Evolutionary conservation across 2,329 filamentous ascomycete genomes (phyloP), one percentile per base, ranked within the genome.

Genomic region (Pseudomassariella vexata): DNA sequence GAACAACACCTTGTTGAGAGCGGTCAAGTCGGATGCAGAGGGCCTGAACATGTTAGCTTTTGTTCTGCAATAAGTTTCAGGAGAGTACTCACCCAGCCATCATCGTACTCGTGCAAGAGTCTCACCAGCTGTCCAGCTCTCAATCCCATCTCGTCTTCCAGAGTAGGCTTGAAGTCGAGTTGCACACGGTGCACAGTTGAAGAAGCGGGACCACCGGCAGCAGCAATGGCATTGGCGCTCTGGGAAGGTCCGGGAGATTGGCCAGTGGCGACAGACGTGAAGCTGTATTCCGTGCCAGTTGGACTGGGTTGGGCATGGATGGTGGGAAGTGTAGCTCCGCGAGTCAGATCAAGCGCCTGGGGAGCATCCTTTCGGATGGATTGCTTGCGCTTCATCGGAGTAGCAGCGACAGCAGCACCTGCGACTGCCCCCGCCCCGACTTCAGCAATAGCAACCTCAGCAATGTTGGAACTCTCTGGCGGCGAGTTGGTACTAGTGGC

Each of bases 21-120:
- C 88, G 83, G 59, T 96, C 89, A 49, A 96, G 80, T 44, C 82
- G 83, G 46, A 88, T 84, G 60, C 88, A 95, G 34, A 96, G 85
- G 52, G 89, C 86, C 85, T 89, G 43, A 5, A 7, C 17, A 15
- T 20, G 25, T 18, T n/a, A n/a, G n/a, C n/a, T n/a, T n/a, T n/a
- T n/a, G n/a, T n/a, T n/a, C n/a, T n/a, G n/a, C n/a, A n/a, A n/a
- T n/a, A n/a, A n/a, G n/a, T n/a, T n/a, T n/a, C n/a, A 24, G 12
- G 20, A 30, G 23, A 31, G 18, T 34, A 72, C 84, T 73, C 74
- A 90, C 85, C 92, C 92, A 98, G 50, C 92, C 92, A 62, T 98
- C 92, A 54, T 98, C 92, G 50, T 96, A 98, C 61, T 95, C 89
- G 53, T 96, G 90, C 32, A 96, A 69, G 42, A 98, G 68, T 42